Conservation (phyloP, 495 filamentous ascomycete genomes). For the Daldinia bambusicola region DNA sequence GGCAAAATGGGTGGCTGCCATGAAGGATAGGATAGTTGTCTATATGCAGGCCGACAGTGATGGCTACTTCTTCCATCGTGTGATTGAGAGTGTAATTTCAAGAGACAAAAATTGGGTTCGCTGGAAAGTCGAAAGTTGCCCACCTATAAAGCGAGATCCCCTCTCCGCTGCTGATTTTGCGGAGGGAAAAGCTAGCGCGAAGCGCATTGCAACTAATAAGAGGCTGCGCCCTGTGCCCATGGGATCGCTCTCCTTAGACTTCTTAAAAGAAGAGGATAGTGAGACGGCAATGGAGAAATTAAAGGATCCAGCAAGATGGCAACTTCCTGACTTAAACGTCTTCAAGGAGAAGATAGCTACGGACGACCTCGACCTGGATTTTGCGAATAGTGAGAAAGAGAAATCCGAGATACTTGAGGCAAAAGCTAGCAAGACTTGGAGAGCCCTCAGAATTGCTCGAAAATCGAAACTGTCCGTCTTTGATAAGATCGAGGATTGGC, state of each 20-base stretch:
- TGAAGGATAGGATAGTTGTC: constrained; percentile 74
- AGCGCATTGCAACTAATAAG: constrained; percentile 71
- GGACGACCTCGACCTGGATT: constrained; percentile 84
- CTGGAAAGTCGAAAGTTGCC: constrained; percentile 96
- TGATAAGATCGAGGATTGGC: constrained; percentile 85
- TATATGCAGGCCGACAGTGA: constrained; percentile 82
- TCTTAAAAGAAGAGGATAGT: constrained; percentile 72
- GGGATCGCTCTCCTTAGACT: constrained; percentile 77
- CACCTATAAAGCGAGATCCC: constrained; percentile 78
- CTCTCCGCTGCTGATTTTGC: constrained; percentile 72
- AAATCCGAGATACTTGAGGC: constrained; percentile 70
- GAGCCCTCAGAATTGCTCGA: constrained; percentile 80
- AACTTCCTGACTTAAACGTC: constrained; percentile 56
- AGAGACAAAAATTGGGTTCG: constrained; percentile 98
- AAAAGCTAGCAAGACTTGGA: constrained; percentile 89
- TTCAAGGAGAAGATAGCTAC: constrained; percentile 70
- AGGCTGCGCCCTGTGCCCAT: constrained; percentile 72
- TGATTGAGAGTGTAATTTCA: constrained; percentile 94
- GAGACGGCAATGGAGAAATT: constrained; percentile 59
- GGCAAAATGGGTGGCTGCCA: constrained; percentile 80
- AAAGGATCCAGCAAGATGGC: constrained; percentile 57
- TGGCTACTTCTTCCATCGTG: constrained; percentile 92
- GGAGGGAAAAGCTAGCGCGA: constrained; percentile 70
- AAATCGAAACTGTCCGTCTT: constrained; percentile 77
- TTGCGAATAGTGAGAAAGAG: constrained; percentile 75